Evolutionary conservation across 352 stramenopile species (phyloP).

Genomic region (Elongisporangium undulatum): DNA sequence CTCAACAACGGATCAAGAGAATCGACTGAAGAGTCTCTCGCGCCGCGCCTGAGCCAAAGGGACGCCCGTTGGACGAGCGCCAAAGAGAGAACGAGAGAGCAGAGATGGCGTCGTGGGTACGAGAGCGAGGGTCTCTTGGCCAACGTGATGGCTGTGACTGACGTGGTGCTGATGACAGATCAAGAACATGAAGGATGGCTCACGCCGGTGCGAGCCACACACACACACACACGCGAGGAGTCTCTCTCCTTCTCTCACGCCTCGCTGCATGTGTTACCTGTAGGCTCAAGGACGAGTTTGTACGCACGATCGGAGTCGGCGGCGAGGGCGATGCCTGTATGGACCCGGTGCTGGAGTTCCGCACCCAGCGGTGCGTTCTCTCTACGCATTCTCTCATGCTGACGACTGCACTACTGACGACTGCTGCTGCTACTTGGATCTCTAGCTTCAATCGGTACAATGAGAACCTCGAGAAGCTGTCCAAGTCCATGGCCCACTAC

Average conservation of each 20-base stretch:
- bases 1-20: background rate
- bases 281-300: conserved; percentile 77
- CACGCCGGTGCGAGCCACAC: conserved; percentile 31
- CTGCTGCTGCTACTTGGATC: background rate
- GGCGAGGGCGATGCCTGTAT: conserved; percentile 32
- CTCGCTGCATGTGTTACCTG: background rate
- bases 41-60: background rate
- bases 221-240: background rate
- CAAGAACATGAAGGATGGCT: conserved; percentile 80
- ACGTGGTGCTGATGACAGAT: conserved; percentile 17
- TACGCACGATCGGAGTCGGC: conserved; percentile 44
- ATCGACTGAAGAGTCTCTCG: background rate
- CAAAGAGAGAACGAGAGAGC: conserved; percentile 1
- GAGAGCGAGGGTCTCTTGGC: conserved; percentile 33
- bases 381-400: background rate
- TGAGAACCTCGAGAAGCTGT: conserved; percentile 49
- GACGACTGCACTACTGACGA: background rate
- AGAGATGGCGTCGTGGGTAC: conserved; percentile 41
- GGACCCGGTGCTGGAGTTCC: conserved; percentile 61
- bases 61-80: background rate
- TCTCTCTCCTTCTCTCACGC: background rate
- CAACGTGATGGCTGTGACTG: conserved; percentile 11
- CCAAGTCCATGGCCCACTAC: conserved; percentile 44
- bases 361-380: conserved; percentile 40
- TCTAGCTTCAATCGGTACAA: conserved; percentile 57